Base-by-base conservation (phyloP, 2,329 filamentous ascomycete genomes). In the Sclerotinia borealis region DNA sequence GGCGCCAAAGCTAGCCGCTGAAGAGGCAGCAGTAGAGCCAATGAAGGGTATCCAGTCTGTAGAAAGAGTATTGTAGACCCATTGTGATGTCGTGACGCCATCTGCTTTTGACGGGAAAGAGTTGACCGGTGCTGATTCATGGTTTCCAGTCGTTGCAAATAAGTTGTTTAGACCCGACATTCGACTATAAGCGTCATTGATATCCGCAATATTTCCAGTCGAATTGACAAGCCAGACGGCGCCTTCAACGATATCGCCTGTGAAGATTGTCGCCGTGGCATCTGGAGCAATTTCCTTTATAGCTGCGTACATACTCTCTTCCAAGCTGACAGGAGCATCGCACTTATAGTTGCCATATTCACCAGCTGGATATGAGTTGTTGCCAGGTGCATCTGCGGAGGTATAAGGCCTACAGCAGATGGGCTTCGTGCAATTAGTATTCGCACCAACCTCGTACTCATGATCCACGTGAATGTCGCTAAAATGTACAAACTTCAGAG, bases 401-500 rank as follows among this genome's bases (percentile, higher is more conserved):
- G 71, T 75, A 61, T 75, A 78, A 2, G 72, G 66, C 6, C 78
- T 72, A 61, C 78, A 79, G 69, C 77, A 79, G 59, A 79, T 77
- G 6, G 74, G 73, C 67, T 79, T 78, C 6, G 76, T 73, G 67
- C 77, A 79, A 50, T 77, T 72, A 59, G 75, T 77, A 66, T 69
- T 78, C 27, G 74, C 70, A 2, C 77, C 77, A 4, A 70, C 68
- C 51, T 76, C 72, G 64, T 79, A 79, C 13, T 68, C 71, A 1
- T 72, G 73, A 67, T 79, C 77, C 29, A 79, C 75, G 61, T 79
- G 77, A 22, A 77, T 77, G 59, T 79, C 77, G 61, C 72, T 77
- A 67, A 78, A 76, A 59, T 79, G 77, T 5, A 77, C 77, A 17
- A 79, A 72, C 52, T 76, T 70, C 54, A 79, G 69, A 11, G 77